These are phyloP conservation scores for Coemansia sp. DNA, from an alignment of 192 early-diverging fungal species.

Conservation along the genomic window DNA sequence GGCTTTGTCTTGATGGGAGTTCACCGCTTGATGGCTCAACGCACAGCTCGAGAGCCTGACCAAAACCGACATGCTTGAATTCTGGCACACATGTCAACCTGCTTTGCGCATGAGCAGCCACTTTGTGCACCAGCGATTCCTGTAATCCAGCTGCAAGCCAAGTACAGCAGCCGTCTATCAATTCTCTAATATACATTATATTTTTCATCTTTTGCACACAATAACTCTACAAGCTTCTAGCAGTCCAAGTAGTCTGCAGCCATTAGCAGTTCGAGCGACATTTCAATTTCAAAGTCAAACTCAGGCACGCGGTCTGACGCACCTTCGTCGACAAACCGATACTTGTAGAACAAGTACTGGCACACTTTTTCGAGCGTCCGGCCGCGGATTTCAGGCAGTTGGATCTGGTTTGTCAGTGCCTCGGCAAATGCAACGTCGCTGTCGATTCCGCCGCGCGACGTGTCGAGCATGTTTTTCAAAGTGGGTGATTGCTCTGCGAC, in stretches of 20 bases:
- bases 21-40: no score
- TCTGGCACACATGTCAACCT: no score
- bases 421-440: constrained; percentile 75
- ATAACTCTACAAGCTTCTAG: constrained; percentile 27
- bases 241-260: constrained; percentile 96
- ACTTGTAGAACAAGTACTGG: constrained; percentile 92
- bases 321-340: constrained; percentile 52
- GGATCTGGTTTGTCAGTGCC: constrained; percentile 81
- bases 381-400: constrained; percentile 91
- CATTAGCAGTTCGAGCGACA: constrained; percentile 90
- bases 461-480: constrained; percentile 91
- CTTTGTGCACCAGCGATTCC: constrained; percentile 6
- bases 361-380: constrained; percentile 90
- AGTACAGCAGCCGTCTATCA: neutral
- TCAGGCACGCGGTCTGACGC: constrained; percentile 63
- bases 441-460: constrained; percentile 56
- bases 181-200: no score
- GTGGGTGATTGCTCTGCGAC: constrained; percentile 91
- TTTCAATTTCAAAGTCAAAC: constrained; percentile 85
- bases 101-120: neutral
- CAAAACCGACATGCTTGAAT: no score
- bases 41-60: no score
- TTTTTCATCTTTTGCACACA: no score
- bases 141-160: neutral
- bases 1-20: no score